Evolutionary conservation across 345 rosid genomes (phyloP).

Genomic region (Arabis hirsuta): DNA sequence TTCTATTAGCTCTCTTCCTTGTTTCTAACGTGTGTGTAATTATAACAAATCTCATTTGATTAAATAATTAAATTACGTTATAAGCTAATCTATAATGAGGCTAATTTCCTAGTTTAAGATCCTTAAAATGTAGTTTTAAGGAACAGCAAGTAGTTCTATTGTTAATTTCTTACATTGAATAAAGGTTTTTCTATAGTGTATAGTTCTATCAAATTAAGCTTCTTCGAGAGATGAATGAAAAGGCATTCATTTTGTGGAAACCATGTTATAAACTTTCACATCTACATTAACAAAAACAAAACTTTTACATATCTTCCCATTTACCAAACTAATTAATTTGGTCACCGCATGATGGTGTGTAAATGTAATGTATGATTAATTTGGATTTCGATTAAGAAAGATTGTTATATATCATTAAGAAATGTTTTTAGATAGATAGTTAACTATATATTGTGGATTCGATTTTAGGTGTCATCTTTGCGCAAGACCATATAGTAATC

Average conservation of each 20-base stretch:
- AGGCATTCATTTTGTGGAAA: too few relatives aligned
- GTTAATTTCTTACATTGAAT: not conserved
- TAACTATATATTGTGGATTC: not conserved
- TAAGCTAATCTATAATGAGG: too few relatives aligned
- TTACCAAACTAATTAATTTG: not conserved
- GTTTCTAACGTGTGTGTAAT: slow-evolving; percentile 2
- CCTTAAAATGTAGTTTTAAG: slow-evolving; percentile 6
- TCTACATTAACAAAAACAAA: too few relatives aligned
- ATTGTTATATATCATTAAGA: too few relatives aligned
- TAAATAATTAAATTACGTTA: not conserved
- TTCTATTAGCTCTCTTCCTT: slow-evolving; percentile 11
- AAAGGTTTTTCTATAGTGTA: too few relatives aligned
- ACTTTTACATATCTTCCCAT: not conserved
- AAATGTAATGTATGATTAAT: too few relatives aligned
- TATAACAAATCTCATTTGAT: not conserved
- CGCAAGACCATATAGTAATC: not conserved
- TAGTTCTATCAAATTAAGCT: too few relatives aligned
- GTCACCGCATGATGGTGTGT: not conserved
- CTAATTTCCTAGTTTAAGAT: not conserved
- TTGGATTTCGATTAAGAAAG: not conserved
- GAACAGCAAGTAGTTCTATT: not conserved
- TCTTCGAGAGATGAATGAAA: too few relatives aligned
- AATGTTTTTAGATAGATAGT: too few relatives aligned
- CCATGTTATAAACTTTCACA: too few relatives aligned
- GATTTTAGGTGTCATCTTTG: not conserved